Base-by-base conservation (phyloP, 2,329 filamentous ascomycete species). In the Neofusicoccum sp. region DNA sequence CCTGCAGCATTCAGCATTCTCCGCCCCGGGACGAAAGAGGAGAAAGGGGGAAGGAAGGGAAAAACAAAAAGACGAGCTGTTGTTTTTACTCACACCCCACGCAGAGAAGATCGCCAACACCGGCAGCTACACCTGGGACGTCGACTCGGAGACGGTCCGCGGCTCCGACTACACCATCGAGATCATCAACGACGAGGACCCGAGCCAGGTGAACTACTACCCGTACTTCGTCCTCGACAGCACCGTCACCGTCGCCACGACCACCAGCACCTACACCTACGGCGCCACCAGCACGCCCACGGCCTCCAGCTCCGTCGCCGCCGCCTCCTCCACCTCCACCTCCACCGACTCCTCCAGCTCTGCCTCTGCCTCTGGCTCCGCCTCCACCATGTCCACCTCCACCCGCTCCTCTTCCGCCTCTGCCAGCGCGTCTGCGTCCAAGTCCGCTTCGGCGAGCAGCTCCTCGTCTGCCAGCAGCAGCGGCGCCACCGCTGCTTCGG, bases 131-230 rank as follows among this genome's bases (percentile, higher is more conserved):
- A 78, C 76, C 61, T 83, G 82, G 76, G 71, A 70, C 34, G 75
- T 80, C 4, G 74, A 78, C 24, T 60, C 69, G 51, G 66, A 72
- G 61, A 70, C 80, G 60, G 72, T 73, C 47, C 72, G 75, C 56
- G 75, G 78, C 65, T 71, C 71, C 40, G 75, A 80, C 69, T 84
- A 84, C 76, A 79, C 80, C 61, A 72, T 85, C 63, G 75, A 82
- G 68, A 85, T 85, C 67, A 71, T 82, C 68, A 72, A 75, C 65
- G 81, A 82, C 65, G 64, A 65, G 6, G 67, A 84, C 71, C 51
- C 73, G 7, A 62, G 57, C 51, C 67, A 77, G 63, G 74, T 72
- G 70, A 84, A 84, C 77, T 85, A 80, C 76, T 79, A 78, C 36
- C 78, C 79, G 6, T 76, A 76, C 63, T 85, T 84, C 72, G 73